Base-by-base conservation (phyloP, 2,329 filamentous ascomycete species). In the Colletotrichum limetticola region DNA sequence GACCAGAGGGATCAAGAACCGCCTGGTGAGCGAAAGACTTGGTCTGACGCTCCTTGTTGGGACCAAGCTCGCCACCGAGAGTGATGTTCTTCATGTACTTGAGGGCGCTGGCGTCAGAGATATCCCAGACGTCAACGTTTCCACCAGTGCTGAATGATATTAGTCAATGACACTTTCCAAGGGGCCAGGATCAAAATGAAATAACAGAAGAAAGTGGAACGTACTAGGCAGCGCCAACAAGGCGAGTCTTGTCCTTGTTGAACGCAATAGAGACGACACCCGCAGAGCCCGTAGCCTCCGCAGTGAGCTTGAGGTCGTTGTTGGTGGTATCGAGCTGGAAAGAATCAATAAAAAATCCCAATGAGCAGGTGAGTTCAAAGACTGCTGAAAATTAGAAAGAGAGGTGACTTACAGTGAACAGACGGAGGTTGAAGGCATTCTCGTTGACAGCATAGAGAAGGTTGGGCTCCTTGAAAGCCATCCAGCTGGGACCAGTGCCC, bases 231-330 rank as follows among this genome's bases (percentile, higher is more conserved):
- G 85, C 80, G 19, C 85, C 85, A 3, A 89, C 78, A 77, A 89
- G 81, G 61, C 83, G 83, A 3, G 82, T 85, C 76, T 81, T 77
- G 72, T 86, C 82, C 63, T 77, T 66, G 79, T 83, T 86, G 79
- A 88, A 85, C 59, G 82, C 85, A 28, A 89, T 82, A 74, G 84
- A 84, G 37, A 88, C 87, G 11, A 86, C 83, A 57, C 87, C 87
- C 0, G 74, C 53, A 53, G 84, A 85, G 52, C 82, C 85, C 5
- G 77, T 80, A 64, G 75, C 77, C 22, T 55, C 63, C 32, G 57
- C 75, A 3, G 80, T 76, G 49, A 79, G 76, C 32, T 76, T 71
- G 19, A 85, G 77, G 49, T 77, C 77, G 73, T 80, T 80, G 53
- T 75, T 76, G 46, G 75, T 73, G 5, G 78, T 74, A 72, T 86